A percentile compares a stretch with the other conserved stretches of the same genome.
These are phyloP conservation scores for Phytophthora citrophthora DNA, from an alignment of 352 stramenopile species.

Conservation along the genomic window DNA sequence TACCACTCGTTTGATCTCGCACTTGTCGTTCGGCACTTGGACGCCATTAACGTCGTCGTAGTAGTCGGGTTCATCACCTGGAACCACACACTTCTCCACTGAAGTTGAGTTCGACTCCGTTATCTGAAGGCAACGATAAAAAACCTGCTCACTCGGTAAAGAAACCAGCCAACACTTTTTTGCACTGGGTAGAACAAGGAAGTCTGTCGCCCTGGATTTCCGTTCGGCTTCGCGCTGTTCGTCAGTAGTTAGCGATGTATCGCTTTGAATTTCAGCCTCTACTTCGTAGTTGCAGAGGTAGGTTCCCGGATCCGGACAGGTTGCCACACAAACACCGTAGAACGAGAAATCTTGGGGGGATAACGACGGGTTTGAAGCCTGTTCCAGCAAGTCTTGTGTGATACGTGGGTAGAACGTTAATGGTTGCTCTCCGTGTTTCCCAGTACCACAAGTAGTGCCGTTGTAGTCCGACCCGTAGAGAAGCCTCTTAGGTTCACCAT, in stretches of 20 bases:
- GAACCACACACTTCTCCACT: conserved; percentile 74
- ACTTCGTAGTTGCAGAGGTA: conserved; percentile 85
- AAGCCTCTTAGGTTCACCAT: conserved; percentile 70
- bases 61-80: conserved; percentile 68
- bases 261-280: conserved; percentile 54
- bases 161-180: conserved; percentile 73
- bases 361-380: conserved; percentile 52
- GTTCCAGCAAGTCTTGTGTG: conserved; percentile 74
- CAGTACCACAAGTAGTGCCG: conserved; percentile 76
- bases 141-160: conserved; percentile 65
- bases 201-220: conserved; percentile 43
- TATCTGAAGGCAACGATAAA: conserved; percentile 85
- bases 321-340: conserved; percentile 72
- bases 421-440: conserved; percentile 20
- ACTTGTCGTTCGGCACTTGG: conserved; percentile 65
- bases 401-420: conserved; percentile 84
- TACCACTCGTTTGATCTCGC: conserved; percentile 73
- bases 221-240: conserved; percentile 49
- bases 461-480: conserved; percentile 81
- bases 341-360: conserved; percentile 57
- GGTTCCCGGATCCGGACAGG: conserved; percentile 47
- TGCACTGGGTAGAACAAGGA: conserved; percentile 35
- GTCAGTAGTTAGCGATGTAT: conserved; percentile 48
- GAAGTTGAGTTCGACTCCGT: conserved; percentile 64
- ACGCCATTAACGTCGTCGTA: conserved; percentile 64